A percentile compares a stretch with the other conserved stretches of the same genome.
These are phyloP conservation scores for Hippophae tibetana DNA, from an alignment of 306 rosid genomes.

Conservation along the genomic window DNA sequence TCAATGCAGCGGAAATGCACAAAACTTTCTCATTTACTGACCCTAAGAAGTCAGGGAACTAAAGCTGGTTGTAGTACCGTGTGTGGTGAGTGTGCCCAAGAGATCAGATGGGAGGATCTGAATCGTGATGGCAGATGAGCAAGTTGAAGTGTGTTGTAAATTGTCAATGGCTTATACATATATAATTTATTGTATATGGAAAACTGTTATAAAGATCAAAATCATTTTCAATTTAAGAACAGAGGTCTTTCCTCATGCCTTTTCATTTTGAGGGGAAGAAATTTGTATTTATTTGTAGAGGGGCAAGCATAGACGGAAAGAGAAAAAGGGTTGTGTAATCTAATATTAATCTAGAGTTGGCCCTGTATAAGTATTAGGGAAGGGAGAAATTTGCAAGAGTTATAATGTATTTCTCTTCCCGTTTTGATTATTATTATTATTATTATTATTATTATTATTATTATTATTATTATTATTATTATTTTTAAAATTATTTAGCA, in stretches of 20 bases:
- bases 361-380: background rate
- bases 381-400: background rate
- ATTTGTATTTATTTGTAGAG: background rate
- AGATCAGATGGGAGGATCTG: conserved; percentile 78
- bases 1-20: conserved; percentile 60
- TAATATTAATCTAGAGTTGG: background rate
- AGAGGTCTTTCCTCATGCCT: conserved; percentile 9
- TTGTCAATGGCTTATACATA: conserved; percentile 2
- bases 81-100: conserved; percentile 90
- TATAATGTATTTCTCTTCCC: background rate
- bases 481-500: no score
- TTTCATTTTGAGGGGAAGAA: conserved; percentile 2
- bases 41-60: conserved; percentile 84
- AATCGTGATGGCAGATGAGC: conserved; percentile 28
- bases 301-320: background rate
- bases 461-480: no score
- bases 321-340: conserved; percentile 1
- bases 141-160: conserved; percentile 15
- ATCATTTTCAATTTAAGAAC: conserved; percentile 12
- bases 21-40: conserved; percentile 69
- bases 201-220: background rate
- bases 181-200: conserved; percentile 14
- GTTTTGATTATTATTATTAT: no score
- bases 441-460: no score
- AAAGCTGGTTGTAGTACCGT: conserved; percentile 63